Evolutionary conservation across 2,329 filamentous ascomycete genomes (phyloP).

Genomic region (Chlorencoelia australis): DNA sequence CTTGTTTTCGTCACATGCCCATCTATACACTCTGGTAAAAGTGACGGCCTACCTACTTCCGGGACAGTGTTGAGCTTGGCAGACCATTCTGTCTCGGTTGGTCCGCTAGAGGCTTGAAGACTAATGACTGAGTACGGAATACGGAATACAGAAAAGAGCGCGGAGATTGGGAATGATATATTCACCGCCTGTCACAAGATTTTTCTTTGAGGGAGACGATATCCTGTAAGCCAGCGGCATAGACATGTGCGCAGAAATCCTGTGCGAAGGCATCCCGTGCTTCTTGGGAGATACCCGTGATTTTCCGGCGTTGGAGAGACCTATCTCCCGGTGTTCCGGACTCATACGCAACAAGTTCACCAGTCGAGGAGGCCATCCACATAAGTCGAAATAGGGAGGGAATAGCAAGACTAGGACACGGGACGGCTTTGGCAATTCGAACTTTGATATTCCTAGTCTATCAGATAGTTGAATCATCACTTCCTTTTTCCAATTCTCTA

Average conservation of each 20-base stretch:
- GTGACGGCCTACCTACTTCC: not conserved
- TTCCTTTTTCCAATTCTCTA: no score
- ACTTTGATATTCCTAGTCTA: no score
- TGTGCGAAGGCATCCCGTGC: not conserved
- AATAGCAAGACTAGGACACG: not conserved
- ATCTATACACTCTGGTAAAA: not conserved
- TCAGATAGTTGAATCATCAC: no score
- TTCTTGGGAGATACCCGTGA: not conserved
- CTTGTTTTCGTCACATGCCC: not conserved
- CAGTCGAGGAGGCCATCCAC: not conserved
- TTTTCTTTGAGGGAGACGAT: not conserved
- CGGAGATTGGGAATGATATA: not conserved
- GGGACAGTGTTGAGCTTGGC: not conserved
- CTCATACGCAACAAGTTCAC: not conserved
- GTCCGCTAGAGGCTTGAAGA: not conserved
- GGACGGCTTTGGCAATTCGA: slow-evolving; percentile 14
- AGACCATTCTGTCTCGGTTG: not conserved
- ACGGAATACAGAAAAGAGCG: not conserved
- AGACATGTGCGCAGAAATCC: not conserved
- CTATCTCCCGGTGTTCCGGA: not conserved
- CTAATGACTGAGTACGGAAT: not conserved
- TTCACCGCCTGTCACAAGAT: not conserved
- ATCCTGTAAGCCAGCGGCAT: not conserved
- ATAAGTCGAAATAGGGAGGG: not conserved
- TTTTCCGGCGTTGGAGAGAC: not conserved